Evolutionary conservation across 2,329 filamentous ascomycete species (phyloP), one percentile per base, ranked within the genome.

Genomic region (Helminthosporium solani): DNA sequence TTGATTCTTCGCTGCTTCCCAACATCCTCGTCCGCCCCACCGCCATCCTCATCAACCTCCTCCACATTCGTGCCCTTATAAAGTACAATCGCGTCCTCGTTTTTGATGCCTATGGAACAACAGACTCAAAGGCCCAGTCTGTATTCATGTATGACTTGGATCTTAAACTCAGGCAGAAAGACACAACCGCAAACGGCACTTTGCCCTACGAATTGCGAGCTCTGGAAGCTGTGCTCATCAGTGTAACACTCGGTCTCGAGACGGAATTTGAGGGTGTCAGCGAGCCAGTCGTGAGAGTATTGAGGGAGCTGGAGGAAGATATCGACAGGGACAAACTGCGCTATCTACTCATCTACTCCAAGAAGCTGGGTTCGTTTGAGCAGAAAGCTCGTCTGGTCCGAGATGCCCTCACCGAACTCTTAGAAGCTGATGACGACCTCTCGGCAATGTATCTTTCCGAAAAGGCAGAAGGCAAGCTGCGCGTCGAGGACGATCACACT

Each of bases 71-170:
- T 50, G 94, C 96, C 42, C 80, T 99, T 19, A 96, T 99, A 68
- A 96, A 96, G 74, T 83, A 91, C 53, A 89, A 99, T 64, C 87
- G 91, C 19, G 90, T 99, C 6, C 82, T 99, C 19, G 85, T 99
- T 4, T 97, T 99, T 67, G 94, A 97, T 63, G 89, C 94, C 12
- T 97, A 96, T 71, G 94, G 94, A 23, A 94, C 90, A 33, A 91
- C 90, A 49, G 90, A 95, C 58, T 95, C 90, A 0, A 96, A 96
- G 63, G 90, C 92, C 25, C 94, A 97, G 69, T 96, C 90, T 3
- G 83, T 94, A 12, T 99, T 99, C 74, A 95, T 99, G 83, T 96
- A 97, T 72, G 94, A 97, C 64, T 75, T 99, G 16, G 90, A 97
- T 69, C 89, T 89, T 11, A 96, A 95, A 67, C 77, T 99, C 35